Evolutionary conservation across 2,329 filamentous ascomycete genomes (phyloP), one percentile per base, ranked within the genome.

Genomic region (Sporothrix brasiliensis): DNA sequence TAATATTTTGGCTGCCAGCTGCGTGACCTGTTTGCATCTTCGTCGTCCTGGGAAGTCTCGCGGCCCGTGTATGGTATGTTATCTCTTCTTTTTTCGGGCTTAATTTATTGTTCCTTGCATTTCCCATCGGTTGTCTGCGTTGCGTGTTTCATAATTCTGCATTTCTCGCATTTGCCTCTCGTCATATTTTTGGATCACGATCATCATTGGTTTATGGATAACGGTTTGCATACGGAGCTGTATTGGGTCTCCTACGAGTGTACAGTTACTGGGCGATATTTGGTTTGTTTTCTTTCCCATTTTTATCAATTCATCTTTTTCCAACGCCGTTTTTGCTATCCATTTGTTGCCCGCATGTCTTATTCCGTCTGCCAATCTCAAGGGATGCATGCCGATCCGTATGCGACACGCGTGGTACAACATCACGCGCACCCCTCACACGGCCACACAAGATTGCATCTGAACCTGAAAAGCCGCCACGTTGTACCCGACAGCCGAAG

Each of bases 231-330:
- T 69, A 47, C 16, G 68, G 68, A 53, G 47, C 58, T 63, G 11
- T n/a, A 65, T 66, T 50, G 9, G 58, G 68, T 19, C 49, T 67
- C 27, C 65, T 24, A 66, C 61, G 69, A 52, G 69, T 66, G 52
- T n/a, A 67, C 19, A 54, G 47, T 16, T 65, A 65, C 21, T 69
- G 19, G 44, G 41, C 52, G 34, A n/a, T n/a, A 16, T 44, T 19
- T 44, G 47, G 56, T 34, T 60, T 68, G 21, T 52, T 60, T 68
- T 21, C 24, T 56, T 49, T 58, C 41, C 30, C 14, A 13, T 21
- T 41, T 10, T 3, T 19, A 44, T 50, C 13, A 54, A 53, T 61
- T 5, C 3, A 53, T 27, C 39, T 16, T 41, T 39, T 34, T 24
- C 19, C 21, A 30, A 19, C n/a, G 14, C 27, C 56, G 14, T 52